Percentiles rank a stretch among this genome's conserved stretches.
phyloP scores from a whole-genome alignment of 495 filamentous ascomycete species.

The Hyphodiscus hymeniophilus region DNA sequence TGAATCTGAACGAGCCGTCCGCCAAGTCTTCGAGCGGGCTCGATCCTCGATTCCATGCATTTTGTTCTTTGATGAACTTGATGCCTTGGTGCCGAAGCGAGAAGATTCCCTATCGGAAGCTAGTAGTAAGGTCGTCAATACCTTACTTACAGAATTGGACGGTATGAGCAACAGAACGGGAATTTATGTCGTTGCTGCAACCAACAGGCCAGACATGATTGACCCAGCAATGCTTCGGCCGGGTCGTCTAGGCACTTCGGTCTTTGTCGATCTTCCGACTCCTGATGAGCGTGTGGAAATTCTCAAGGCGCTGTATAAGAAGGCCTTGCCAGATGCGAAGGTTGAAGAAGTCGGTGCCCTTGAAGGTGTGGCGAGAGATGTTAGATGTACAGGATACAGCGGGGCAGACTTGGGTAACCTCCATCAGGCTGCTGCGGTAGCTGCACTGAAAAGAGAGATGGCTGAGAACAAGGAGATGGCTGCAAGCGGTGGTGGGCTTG shows the following conservation, averaged over 20 bases:
- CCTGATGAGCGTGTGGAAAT: conserved; percentile 78
- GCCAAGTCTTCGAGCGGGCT: conserved; percentile 86
- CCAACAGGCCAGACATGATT: conserved; percentile 93
- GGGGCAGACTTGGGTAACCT: conserved; percentile 83
- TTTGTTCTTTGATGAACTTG: conserved; percentile 96
- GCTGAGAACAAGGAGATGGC: conserved; percentile 5
- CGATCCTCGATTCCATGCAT: conserved; percentile 83
- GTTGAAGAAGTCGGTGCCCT: conserved; percentile 33
- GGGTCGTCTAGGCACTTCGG: conserved; percentile 77
- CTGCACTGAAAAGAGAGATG: conserved; percentile 56
- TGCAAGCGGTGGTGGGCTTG: conserved; percentile 13
- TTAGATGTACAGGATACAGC: conserved; percentile 71
- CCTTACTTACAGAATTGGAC: conserved; percentile 92
- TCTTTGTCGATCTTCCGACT: conserved; percentile 85
- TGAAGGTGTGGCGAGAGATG: conserved; percentile 53
- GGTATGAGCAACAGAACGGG: conserved; percentile 73
- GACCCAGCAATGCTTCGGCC: conserved; percentile 92
- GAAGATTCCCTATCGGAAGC: conserved; percentile 76
- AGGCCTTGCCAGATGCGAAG: conserved; percentile 38
- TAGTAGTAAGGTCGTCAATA: conserved; percentile 86
- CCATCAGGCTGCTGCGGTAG: conserved; percentile 66
- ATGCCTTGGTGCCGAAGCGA: conserved; percentile 80
- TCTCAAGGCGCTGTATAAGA: conserved; percentile 63
- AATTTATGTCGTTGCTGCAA: conserved; percentile 92
- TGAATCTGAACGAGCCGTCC: conserved; percentile 86